Percentiles rank a stretch among this genome's conserved stretches.
Conservation (phyloP, 176 grass and related monocot genomes). For the Avena sativa region DNA sequence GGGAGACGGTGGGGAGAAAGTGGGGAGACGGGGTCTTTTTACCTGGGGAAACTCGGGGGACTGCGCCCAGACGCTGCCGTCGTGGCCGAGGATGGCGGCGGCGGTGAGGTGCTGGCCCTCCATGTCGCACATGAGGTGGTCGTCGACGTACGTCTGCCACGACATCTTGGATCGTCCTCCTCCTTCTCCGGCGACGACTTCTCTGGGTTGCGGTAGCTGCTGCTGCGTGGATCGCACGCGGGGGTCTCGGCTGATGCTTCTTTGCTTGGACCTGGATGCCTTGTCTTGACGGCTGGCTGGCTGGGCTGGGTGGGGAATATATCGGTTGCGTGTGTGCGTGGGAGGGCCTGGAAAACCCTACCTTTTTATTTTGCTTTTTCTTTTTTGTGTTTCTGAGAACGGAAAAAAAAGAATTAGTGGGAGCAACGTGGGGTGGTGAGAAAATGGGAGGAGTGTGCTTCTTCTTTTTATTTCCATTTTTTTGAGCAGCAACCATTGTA, state of each 20-base stretch:
- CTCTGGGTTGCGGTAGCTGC: neutral
- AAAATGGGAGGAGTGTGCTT: neutral
- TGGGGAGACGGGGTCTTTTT: neutral
- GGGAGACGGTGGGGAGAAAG: neutral
- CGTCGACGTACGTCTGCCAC: conserved; percentile 88
- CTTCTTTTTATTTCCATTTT: neutral
- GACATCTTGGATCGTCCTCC: conserved; percentile 63
- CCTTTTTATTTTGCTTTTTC: neutral
- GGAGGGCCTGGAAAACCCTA: conserved; percentile 34
- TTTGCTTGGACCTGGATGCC: neutral
- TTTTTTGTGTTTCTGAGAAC: neutral
- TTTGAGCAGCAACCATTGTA: too few relatives aligned
- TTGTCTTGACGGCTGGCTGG: conserved; percentile 14
- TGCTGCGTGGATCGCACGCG: conserved; percentile 59
- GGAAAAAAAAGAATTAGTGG: neutral
- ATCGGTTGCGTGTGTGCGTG: conserved; percentile 42
- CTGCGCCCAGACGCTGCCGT: conserved; percentile 78
- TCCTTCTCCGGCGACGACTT: conserved; percentile 30
- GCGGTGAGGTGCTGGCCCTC: conserved; percentile 68
- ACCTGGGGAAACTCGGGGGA: conserved; percentile 71
- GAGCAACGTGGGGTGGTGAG: neutral
- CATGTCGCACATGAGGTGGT: conserved; percentile 90
- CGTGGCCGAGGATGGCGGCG: conserved; percentile 77
- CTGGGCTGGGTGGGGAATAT: conserved; percentile 46
- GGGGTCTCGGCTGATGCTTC: conserved; percentile 33